phyloP scores from a whole-genome alignment of 164 flowering plant species.

The Echeveria elegans region DNA sequence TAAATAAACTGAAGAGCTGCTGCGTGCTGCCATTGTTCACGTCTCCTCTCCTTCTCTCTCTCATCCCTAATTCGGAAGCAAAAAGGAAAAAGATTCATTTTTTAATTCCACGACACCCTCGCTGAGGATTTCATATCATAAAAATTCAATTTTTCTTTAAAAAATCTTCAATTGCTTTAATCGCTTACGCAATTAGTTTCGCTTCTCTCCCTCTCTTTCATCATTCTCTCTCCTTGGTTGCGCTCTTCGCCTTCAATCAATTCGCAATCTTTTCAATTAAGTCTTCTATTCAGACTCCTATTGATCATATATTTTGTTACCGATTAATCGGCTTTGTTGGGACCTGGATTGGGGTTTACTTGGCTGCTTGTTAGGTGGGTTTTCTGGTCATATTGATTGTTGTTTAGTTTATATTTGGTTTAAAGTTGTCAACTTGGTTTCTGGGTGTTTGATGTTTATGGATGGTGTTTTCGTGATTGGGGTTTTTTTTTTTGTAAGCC shows the following conservation, averaged over 20 bases:
- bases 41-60: constrained; percentile 1
- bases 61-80: too few relatives aligned
- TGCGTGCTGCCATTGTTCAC: background rate
- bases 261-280: too few relatives aligned
- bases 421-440: background rate
- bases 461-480: background rate
- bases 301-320: too few relatives aligned
- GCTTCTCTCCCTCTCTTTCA: too few relatives aligned
- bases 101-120: too few relatives aligned
- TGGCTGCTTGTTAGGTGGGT: background rate
- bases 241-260: background rate
- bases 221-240: background rate
- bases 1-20: background rate
- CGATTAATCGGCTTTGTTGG: background rate
- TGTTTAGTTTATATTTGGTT: too few relatives aligned
- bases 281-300: too few relatives aligned
- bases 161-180: constrained; percentile 1
- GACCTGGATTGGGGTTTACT: background rate
- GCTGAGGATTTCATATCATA: too few relatives aligned
- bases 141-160: too few relatives aligned
- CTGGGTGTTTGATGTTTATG: background rate
- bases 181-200: constrained; percentile 25
- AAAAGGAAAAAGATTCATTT: too few relatives aligned
- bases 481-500: too few relatives aligned
- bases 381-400: too few relatives aligned